These are phyloP conservation scores for Cucumis hystrix DNA, from an alignment of 306 rosid genomes.

Conservation along the genomic window DNA sequence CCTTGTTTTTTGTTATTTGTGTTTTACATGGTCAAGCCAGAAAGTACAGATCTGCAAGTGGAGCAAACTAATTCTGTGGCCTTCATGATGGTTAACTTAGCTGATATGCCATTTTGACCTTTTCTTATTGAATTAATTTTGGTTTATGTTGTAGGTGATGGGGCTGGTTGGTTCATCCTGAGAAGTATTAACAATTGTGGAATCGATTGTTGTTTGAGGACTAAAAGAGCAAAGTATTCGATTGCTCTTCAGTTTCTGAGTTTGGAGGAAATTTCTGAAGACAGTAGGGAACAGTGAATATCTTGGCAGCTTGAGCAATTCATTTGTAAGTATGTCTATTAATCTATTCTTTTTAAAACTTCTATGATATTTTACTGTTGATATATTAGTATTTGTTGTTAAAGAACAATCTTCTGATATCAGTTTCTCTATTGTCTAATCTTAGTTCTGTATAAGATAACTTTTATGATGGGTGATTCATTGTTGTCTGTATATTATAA, in stretches of 20 bases:
- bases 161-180: conserved; percentile 43
- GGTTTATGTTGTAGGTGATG: conserved; percentile 40
- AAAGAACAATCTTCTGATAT: not conserved
- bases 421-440: not conserved
- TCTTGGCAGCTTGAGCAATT: not conserved
- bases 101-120: not conserved
- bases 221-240: conserved; percentile 53
- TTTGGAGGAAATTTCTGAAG: conserved; percentile 36
- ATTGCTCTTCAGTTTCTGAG: conserved; percentile 66
- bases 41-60: not conserved
- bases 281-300: conserved; percentile 7
- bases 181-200: conserved; percentile 24
- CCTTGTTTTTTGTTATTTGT: not conserved
- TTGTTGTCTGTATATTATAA: not conserved
- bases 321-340: not conserved
- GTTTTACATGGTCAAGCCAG: not conserved
- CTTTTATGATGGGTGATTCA: not conserved
- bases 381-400: not conserved
- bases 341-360: not conserved
- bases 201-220: conserved; percentile 12
- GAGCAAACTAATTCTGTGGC: not conserved
- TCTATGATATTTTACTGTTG: not conserved
- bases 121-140: not conserved
- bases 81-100: not conserved
- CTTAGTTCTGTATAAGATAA: not conserved